Evolutionary conservation across 331 rosid genomes (phyloP), one percentile per base, ranked within the genome.

Genomic region (Dryas integrifolia): DNA sequence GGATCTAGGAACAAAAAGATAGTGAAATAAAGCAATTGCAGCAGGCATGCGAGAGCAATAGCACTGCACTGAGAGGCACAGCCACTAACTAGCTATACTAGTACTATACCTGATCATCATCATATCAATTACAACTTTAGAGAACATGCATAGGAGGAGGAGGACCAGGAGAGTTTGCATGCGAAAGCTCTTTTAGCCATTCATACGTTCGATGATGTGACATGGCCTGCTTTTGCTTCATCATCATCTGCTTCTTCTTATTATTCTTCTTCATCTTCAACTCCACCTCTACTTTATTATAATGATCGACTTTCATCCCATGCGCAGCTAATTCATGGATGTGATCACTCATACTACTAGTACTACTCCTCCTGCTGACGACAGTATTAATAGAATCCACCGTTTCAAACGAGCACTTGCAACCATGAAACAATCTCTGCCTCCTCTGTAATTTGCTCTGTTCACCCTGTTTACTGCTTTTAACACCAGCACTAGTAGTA

Each of bases 161-260:
- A 21, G 21, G 41, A 58, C 51, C 58, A 72, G 63, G 76, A 15
- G 41, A 58, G 63, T 43, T 75, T 82, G 90, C 96, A 89, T 94
- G 96, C 79, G 82, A 72, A 49, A 89, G 89, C 41, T 83, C 88
- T 75, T 82, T 84, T 79, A 94, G 50, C 98, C 97, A 89, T 76
- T 94, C 92, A 86, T 78, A 89, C 43, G 96, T 89, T 85, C 98
- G 83, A 77, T 86, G 91, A 87, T 88, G 89, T 77, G 97, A 91
- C 92, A 80, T 77, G 11, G 82, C 90, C 76, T 85, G 86, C 90
- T 85, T 89, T 55, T 82, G 78, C 70, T 78, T 56, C 79, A 67
- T 80, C 15, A 46, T 40, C 26, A 16, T 26, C 57, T 73, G 74
- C 65, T 75, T 80, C 35, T 48, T 24, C 26, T 7, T 65, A 35